Conservation (phyloP, 2,329 filamentous ascomycete genomes). For the Thelonectria blattea region DNA sequence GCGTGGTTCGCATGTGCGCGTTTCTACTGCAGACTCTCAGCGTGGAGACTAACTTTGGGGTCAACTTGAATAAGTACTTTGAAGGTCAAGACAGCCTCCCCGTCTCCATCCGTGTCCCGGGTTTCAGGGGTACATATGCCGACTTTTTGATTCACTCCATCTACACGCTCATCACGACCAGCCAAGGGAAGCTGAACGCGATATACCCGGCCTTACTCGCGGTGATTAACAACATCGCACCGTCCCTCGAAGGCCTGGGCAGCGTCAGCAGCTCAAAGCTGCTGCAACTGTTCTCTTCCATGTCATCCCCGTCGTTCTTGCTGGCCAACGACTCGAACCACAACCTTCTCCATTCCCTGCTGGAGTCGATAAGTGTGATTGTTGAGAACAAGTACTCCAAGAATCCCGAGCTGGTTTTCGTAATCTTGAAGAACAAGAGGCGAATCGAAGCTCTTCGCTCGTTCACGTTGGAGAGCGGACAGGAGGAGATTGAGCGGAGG, state of each 20-base stretch:
- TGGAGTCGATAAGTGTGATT: slow-evolving; percentile 89
- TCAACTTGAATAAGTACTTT: slow-evolving; percentile 87
- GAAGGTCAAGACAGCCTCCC: slow-evolving; percentile 89
- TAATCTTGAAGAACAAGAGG: slow-evolving; percentile 79
- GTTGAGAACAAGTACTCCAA: slow-evolving; percentile 85
- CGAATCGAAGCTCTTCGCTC: slow-evolving; percentile 83
- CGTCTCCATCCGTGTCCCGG: slow-evolving; percentile 76
- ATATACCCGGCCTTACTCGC: slow-evolving; percentile 92
- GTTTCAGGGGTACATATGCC: slow-evolving; percentile 88
- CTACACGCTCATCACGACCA: slow-evolving; percentile 87
- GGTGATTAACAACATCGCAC: slow-evolving; percentile 91
- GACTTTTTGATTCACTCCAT: slow-evolving; percentile 97
- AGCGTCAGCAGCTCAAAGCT: slow-evolving; percentile 78
- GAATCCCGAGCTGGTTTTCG: slow-evolving; percentile 82
- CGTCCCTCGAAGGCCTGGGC: slow-evolving; percentile 80
- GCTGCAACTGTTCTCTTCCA: slow-evolving; percentile 85
- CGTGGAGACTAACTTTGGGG: slow-evolving; percentile 88
- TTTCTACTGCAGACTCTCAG: slow-evolving; percentile 95
- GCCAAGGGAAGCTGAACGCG: slow-evolving; percentile 86
- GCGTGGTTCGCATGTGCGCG: slow-evolving; percentile 95
- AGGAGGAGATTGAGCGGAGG: slow-evolving; percentile 86
- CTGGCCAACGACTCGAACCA: slow-evolving; percentile 94
- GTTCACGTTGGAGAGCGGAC: slow-evolving; percentile 90
- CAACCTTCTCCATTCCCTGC: slow-evolving; percentile 75
- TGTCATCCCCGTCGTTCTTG: slow-evolving; percentile 92